A percentile compares a stretch with the other conserved stretches of the same genome.
phyloP scores from a whole-genome alignment of 805 yeast species.

The Yarrowia phangngaensis region DNA sequence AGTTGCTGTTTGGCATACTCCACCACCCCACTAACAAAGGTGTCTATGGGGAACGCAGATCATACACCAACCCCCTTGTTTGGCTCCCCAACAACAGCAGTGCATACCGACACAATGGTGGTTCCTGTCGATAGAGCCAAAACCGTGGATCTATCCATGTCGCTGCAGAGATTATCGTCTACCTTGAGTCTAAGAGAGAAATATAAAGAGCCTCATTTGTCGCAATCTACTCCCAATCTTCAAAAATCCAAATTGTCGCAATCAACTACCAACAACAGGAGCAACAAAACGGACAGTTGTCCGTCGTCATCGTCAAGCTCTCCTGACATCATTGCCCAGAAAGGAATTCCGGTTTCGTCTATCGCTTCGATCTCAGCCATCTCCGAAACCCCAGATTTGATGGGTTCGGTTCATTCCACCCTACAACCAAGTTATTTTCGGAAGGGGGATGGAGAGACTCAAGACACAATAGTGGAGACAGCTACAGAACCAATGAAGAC shows the following conservation, averaged over 20 bases:
- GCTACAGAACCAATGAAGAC: no score
- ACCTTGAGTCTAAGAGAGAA: background rate
- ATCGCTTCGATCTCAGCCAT: slow-evolving; percentile 22
- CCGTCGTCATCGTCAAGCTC: slow-evolving; percentile 8
- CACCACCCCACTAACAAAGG: no score
- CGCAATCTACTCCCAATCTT: no score
- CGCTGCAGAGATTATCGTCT: slow-evolving; percentile 14
- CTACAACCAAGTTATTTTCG: slow-evolving; percentile 12
- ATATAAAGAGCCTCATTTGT: background rate
- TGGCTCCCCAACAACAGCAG: slow-evolving; percentile 19
- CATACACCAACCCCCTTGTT: slow-evolving; percentile 3
- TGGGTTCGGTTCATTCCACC: slow-evolving; percentile 15
- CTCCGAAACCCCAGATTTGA: slow-evolving; percentile 15
- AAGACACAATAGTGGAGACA: no score
- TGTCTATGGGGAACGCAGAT: no score
- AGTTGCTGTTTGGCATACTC: no score
- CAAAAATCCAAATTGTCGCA: background rate
- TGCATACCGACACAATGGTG: slow-evolving; percentile 13
- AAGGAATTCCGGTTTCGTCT: slow-evolving; percentile 19
- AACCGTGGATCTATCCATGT: slow-evolving; percentile 12
- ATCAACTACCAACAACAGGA: background rate
- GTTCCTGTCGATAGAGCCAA: slow-evolving; percentile 13
- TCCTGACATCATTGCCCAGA: slow-evolving; percentile 21
- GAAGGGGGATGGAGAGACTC: no score
- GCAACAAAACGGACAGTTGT: slow-evolving; percentile 1